Percentiles rank a stretch among this genome's conserved stretches.
These are phyloP conservation scores for Vachellia pachyceras DNA, from an alignment of 306 rosid genomes.

Conservation along the genomic window DNA sequence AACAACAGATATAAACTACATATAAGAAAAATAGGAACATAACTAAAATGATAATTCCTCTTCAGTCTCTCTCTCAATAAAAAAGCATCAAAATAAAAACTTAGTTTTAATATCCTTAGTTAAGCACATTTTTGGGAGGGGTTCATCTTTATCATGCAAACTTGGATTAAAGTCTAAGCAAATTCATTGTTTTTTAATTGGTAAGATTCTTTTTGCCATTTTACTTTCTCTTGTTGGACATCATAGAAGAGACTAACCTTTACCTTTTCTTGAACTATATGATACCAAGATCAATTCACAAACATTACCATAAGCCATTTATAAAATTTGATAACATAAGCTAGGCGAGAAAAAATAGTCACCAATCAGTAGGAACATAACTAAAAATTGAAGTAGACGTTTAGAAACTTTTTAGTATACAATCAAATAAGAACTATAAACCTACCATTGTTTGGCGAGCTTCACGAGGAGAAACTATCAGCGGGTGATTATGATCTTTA, in stretches of 20 bases:
- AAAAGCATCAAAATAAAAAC: too few species aligned
- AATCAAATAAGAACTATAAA: slow-evolving; percentile 36
- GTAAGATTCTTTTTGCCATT: too few species aligned
- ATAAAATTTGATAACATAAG: background rate
- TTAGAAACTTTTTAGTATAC: background rate
- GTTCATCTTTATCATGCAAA: too few species aligned
- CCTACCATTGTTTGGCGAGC: slow-evolving; percentile 95
- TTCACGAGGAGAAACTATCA: slow-evolving; percentile 90
- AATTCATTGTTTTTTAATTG: too few species aligned
- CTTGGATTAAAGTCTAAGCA: too few species aligned
- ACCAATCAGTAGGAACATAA: background rate
- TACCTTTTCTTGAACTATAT: background rate
- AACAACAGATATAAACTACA: too few species aligned
- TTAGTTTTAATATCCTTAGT: too few species aligned
- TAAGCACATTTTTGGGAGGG: too few species aligned
- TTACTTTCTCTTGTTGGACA: background rate
- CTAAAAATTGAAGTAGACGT: slow-evolving; percentile 4
- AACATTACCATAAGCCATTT: slow-evolving; percentile 7
- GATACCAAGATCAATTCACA: background rate
- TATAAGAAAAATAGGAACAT: too few species aligned
- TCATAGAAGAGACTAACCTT: background rate
- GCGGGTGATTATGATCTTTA: slow-evolving; percentile 90
- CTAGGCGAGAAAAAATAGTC: background rate
- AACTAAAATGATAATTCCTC: too few species aligned
- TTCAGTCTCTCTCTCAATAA: too few species aligned